Evolutionary conservation across 1,284 basidiomycete genomes (phyloP).

Genomic region (Trametes sp.): DNA sequence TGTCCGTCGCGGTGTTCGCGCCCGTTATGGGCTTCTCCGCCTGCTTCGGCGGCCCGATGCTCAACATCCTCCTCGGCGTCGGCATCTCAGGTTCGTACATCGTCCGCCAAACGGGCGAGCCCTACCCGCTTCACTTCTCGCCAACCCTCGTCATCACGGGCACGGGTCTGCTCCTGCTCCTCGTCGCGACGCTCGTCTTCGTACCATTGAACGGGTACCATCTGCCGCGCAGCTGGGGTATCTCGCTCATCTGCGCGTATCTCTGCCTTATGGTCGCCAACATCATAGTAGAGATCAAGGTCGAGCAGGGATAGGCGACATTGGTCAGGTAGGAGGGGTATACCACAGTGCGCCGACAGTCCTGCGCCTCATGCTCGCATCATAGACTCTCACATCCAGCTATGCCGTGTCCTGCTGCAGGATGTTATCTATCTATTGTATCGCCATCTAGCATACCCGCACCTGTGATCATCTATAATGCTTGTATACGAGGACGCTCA

Average conservation of each 20-base stretch:
- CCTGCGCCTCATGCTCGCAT: neutral
- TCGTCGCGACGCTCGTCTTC: conserved; percentile 81
- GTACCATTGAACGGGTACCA: conserved; percentile 88
- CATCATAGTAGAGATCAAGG: conserved; percentile 72
- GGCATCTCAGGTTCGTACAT: conserved; percentile 83
- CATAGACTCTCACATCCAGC: neutral
- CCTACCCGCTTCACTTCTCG: conserved; percentile 80
- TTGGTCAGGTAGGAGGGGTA: neutral
- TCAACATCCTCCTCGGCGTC: conserved; percentile 93
- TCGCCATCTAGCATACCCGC: neutral
- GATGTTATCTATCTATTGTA: neutral
- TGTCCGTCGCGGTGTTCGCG: conserved; percentile 88
- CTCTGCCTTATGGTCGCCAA: conserved; percentile 75
- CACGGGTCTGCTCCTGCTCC: conserved; percentile 77
- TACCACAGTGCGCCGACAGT: neutral
- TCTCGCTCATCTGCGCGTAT: conserved; percentile 81
- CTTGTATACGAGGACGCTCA: conserved; percentile 10
- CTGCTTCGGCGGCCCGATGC: conserved; percentile 95
- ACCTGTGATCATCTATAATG: neutral
- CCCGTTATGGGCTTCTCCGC: conserved; percentile 93
- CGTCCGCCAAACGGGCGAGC: conserved; percentile 63
- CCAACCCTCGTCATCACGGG: conserved; percentile 87
- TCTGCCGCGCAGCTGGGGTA: conserved; percentile 83
- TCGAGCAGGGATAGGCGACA: conserved; percentile 2
- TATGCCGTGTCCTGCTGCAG: neutral